Conservation (phyloP, 2,329 filamentous ascomycete species). For the Diaporthe sp. region DNA sequence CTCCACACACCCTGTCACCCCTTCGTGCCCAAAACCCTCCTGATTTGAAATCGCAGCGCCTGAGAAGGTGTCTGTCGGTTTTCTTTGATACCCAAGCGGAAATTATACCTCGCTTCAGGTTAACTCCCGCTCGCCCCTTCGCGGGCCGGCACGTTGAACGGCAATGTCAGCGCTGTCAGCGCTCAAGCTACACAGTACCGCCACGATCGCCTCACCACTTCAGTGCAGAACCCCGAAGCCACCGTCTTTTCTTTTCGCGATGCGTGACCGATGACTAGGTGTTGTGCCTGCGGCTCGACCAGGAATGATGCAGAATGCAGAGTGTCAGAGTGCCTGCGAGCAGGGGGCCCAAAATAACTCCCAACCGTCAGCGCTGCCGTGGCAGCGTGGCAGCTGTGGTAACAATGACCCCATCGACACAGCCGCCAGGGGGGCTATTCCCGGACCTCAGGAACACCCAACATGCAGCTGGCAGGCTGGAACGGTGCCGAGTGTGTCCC, state of each 20-base stretch:
- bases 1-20: constrained; percentile 7
- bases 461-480: constrained; percentile 11
- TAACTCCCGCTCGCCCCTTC: not conserved
- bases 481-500: not conserved
- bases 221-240: not conserved
- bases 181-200: not conserved
- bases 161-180: not conserved
- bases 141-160: not conserved
- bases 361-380: constrained; percentile 16
- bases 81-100: constrained; percentile 15
- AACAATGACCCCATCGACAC: not conserved
- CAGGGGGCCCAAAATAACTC: constrained; percentile 17
- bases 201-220: not conserved
- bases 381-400: constrained; percentile 3
- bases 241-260: not conserved
- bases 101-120: constrained; percentile 11
- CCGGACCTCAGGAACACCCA: constrained; percentile 11
- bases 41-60: constrained; percentile 25
- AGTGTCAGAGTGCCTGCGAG: not conserved
- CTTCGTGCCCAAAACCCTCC: not conserved
- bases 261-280: not conserved
- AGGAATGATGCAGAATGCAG: constrained; percentile 4
- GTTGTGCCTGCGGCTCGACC: not conserved
- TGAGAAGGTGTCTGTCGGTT: not conserved
- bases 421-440: constrained; percentile 21